Evolutionary conservation across 306 rosid genomes (phyloP).

Genomic region (Parietaria judaica): DNA sequence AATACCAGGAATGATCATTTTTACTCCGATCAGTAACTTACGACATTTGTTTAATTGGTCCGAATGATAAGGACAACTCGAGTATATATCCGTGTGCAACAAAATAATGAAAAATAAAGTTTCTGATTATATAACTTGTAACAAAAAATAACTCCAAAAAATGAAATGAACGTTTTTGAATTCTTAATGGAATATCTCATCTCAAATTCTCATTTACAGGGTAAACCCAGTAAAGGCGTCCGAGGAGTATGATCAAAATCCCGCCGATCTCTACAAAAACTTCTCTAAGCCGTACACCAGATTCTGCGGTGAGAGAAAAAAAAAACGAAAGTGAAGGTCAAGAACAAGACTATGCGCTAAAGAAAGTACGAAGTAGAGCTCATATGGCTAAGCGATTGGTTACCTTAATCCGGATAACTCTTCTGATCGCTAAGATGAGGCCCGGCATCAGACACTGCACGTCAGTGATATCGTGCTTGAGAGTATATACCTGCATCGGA

Average conservation of each 20-base stretch:
- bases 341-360: constrained; percentile 10
- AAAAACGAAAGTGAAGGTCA: neutral
- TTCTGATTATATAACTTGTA: no score
- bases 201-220: constrained; percentile 22
- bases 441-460: constrained; percentile 92
- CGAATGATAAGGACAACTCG: no score
- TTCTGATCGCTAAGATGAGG: constrained; percentile 76
- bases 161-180: no score
- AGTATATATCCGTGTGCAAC: no score
- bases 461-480: constrained; percentile 76
- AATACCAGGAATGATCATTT: no score
- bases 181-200: neutral
- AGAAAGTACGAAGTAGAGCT: neutral
- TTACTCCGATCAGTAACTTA: no score
- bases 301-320: constrained; percentile 43
- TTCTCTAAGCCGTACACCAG: constrained; percentile 96
- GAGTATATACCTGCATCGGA: constrained; percentile 52
- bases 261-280: constrained; percentile 33
- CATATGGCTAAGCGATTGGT: neutral
- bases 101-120: no score
- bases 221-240: constrained; percentile 8
- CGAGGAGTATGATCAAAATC: constrained; percentile 17
- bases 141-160: no score
- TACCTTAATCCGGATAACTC: constrained; percentile 85
- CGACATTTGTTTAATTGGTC: no score